A percentile compares a stretch with the other conserved stretches of the same genome.
Conservation (phyloP, 2,329 filamentous ascomycete genomes). For the Ceratocystis harringtonii region DNA sequence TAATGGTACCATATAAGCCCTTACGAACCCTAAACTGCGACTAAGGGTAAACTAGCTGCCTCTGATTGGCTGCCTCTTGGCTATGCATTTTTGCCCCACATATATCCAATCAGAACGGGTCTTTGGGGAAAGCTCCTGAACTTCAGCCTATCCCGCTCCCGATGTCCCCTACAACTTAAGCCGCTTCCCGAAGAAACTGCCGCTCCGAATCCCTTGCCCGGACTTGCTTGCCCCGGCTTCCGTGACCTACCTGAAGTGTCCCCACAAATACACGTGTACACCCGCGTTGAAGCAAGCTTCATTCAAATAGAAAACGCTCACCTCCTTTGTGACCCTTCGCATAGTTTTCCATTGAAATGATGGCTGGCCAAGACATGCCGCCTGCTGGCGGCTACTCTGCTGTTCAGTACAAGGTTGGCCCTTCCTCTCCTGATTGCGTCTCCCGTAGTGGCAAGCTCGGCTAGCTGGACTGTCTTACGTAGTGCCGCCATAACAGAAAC, state of each 20-base stretch:
- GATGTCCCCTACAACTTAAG: background rate
- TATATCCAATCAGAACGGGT: background rate
- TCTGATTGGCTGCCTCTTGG: background rate
- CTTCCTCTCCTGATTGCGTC: no score
- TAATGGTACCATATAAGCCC: background rate
- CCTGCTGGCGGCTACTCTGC: conserved; percentile 86
- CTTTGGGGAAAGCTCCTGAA: background rate
- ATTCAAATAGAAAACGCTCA: background rate
- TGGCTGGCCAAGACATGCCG: conserved; percentile 69
- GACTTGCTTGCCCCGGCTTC: background rate
- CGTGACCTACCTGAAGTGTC: background rate
- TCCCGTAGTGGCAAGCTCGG: background rate
- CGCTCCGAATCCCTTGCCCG: background rate
- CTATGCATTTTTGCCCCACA: background rate
- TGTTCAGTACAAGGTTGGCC: conserved; percentile 83
- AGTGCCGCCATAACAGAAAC: background rate
- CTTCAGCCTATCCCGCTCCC: background rate
- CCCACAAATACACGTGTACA: background rate
- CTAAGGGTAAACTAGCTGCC: no score
- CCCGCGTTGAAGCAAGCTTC: background rate
- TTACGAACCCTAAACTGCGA: background rate
- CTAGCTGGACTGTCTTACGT: no score
- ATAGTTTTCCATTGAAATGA: background rate
- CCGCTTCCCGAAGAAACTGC: background rate
- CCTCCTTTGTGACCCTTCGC: background rate